Conservation (phyloP, 352 stramenopile species). For the Pelagophyceae sp. region DNA sequence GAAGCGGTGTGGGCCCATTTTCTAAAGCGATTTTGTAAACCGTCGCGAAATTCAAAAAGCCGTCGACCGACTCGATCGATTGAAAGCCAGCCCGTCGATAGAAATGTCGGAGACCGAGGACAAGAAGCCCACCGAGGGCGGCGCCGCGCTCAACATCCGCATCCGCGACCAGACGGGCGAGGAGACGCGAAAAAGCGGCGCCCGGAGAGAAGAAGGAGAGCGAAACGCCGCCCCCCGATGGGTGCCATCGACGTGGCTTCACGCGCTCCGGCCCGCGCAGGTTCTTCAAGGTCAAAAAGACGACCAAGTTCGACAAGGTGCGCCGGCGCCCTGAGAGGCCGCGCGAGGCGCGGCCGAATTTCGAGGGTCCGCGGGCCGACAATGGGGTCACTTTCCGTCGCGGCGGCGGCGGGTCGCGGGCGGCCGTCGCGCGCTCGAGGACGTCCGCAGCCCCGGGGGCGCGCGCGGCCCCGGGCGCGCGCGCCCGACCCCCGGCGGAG, state of each 20-base stretch:
- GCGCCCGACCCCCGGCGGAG: no score
- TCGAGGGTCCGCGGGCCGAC: no score
- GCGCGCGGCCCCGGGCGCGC: no score
- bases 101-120: background rate
- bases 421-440: background rate
- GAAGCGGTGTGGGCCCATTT: no score
- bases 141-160: slow-evolving; percentile 10
- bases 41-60: no score
- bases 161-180: slow-evolving; percentile 21
- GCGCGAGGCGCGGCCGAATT: slow-evolving; percentile 62
- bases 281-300: slow-evolving; percentile 76
- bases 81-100: no score
- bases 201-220: background rate
- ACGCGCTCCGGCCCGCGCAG: background rate
- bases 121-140: slow-evolving; percentile 7
- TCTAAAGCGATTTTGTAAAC: no score
- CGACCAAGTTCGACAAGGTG: slow-evolving; percentile 75
- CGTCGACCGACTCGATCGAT: no score
- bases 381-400: no score
- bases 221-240: no score
- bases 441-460: no score
- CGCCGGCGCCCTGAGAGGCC: slow-evolving; percentile 70
- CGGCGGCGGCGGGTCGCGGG: no score
- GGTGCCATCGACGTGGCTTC: background rate
- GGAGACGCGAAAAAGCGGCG: slow-evolving; percentile 2